Evolutionary conservation across 441 rosid species (phyloP).

Genomic region (Mallotus repandus): DNA sequence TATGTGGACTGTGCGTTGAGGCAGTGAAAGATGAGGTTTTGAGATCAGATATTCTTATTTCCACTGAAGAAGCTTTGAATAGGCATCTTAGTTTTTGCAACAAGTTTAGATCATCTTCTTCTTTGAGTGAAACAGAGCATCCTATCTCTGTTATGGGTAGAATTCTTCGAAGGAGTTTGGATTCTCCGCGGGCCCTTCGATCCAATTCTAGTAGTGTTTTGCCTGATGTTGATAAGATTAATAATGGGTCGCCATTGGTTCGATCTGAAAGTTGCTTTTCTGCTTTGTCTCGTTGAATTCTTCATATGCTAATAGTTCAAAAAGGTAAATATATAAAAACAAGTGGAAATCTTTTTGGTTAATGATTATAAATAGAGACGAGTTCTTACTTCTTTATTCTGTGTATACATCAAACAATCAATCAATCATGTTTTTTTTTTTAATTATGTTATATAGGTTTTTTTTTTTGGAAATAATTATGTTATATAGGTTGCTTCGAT

Average conservation of each 20-base stretch:
- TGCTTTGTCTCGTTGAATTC: constrained; percentile 46
- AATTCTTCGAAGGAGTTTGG: constrained; percentile 41
- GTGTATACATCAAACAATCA: background rate
- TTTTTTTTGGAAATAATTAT: no score
- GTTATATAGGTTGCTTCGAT: background rate
- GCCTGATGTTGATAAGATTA: constrained; percentile 39
- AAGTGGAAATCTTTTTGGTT: constrained; percentile 13
- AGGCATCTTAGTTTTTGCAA: constrained; percentile 43
- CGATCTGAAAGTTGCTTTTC: constrained; percentile 71
- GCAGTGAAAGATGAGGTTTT: constrained; percentile 49
- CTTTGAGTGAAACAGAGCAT: constrained; percentile 34
- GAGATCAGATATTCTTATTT: constrained; percentile 33
- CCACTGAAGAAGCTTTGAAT: constrained; percentile 43
- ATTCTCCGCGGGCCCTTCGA: constrained; percentile 41
- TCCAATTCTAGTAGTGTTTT: constrained; percentile 44
- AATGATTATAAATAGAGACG: background rate
- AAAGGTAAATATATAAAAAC: constrained; percentile 2
- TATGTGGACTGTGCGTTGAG: constrained; percentile 56
- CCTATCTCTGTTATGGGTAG: constrained; percentile 44
- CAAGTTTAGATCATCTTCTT: constrained; percentile 36
- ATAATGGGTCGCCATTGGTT: constrained; percentile 32
- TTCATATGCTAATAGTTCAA: background rate
- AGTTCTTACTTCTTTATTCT: background rate
- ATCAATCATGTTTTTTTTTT: background rate
- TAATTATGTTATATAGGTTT: background rate